Evolutionary conservation across 371 early-diverging fungal genomes (phyloP).

Genomic region (Quaeritorhiza haematococci): DNA sequence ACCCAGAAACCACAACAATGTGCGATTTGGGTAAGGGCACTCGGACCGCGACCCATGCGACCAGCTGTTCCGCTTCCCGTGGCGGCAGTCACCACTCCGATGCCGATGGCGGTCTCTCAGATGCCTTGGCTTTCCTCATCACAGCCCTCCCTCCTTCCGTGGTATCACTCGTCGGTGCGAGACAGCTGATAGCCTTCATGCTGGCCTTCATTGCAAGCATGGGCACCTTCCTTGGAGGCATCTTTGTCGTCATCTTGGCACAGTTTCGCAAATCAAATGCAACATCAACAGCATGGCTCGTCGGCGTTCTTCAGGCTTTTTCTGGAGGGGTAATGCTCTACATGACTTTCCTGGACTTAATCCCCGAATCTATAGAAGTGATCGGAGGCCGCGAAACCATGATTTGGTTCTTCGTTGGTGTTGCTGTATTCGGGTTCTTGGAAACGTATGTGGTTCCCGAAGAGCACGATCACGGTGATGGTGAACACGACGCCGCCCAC

Average conservation of each 20-base stretch:
- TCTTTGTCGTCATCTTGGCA: conserved; percentile 29
- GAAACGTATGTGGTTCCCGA: conserved; percentile 24
- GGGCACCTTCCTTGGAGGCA: conserved; percentile 44
- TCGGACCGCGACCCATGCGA: no score
- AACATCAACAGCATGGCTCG: conserved; percentile 17
- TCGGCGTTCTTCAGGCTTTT: conserved; percentile 42
- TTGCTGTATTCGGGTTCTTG: conserved; percentile 36
- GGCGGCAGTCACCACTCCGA: no score
- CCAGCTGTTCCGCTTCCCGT: no score
- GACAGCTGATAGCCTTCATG: conserved; percentile 24
- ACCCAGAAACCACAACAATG: no score
- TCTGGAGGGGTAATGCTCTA: conserved; percentile 52
- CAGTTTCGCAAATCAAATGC: conserved; percentile 21
- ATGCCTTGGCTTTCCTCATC: neutral
- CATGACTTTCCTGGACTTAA: conserved; percentile 47
- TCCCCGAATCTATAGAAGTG: conserved; percentile 40
- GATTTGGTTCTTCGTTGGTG: conserved; percentile 43
- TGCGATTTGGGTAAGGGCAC: no score
- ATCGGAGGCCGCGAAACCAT: conserved; percentile 37
- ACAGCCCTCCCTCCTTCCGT: neutral
- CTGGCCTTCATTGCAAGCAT: conserved; percentile 36
- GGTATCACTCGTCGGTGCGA: neutral
- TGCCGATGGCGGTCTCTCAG: no score
- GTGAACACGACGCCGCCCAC: conserved; percentile 11
- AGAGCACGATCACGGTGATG: conserved; percentile 21